Evolutionary conservation across 2,329 filamentous ascomycete genomes (phyloP), one percentile per base, ranked within the genome.

Genomic region (Helotiales sp.): DNA sequence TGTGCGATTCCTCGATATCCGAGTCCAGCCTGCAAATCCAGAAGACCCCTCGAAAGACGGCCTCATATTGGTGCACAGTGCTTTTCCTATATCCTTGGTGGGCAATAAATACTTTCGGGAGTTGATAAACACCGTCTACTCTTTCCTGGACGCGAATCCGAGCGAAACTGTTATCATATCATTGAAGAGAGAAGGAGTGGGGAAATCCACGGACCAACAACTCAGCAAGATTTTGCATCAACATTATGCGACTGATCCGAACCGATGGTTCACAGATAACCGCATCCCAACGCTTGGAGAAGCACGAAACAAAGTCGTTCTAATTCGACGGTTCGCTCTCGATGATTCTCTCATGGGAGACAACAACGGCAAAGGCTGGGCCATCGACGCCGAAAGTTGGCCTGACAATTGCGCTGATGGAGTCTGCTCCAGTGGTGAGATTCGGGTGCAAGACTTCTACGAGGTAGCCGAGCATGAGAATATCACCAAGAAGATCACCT

Each of bases 391-490:
- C 22, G 79, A 82, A 61, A 72, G 72, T 50, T 98, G 93, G 93
- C 91, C 90, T 0, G 89, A 97, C 75, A 98, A 98, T 75, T 91
- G 90, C 61, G 85, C 88, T 30, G 86, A 96, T 69, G 88, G 89
- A 55, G 79, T 79, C 31, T 84, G 84, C 49, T 83, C 83, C 8
- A 86, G 86, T 67, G 91, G 90, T 3, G 79, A 86, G 62, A 85
- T 97, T 58, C 87, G 90, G 63, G 87, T 98, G 40, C 95, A 98
- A 76, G 95, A 98, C 76, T 97, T 93, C 74, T 98, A 96, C 79
- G 91, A 96, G 70, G 86, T 99, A 31, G 76, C 87, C 46, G 85
- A 91, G 73, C 85, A 83, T 22, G 78, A 84, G 58, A 88, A 88
- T 66, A 93, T 98, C 59, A 79, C 87, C 34, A 85, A 87, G 74